Conservation (phyloP, 495 filamentous ascomycete species). For the Monascus purpureus region DNA sequence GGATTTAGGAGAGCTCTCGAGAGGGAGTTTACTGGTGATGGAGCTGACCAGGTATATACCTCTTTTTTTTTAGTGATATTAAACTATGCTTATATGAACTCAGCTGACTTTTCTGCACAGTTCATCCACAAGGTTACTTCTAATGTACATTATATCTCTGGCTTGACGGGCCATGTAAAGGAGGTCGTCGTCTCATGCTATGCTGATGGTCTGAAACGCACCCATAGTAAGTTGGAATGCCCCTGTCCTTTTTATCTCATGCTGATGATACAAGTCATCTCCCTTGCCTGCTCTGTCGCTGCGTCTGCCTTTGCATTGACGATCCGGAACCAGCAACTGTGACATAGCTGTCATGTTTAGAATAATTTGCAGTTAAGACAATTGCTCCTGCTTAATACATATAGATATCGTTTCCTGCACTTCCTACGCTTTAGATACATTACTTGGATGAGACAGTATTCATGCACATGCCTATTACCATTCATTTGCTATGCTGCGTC, state of each 20-base stretch:
- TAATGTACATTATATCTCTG: slow-evolving; percentile 21
- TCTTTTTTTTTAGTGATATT: background rate
- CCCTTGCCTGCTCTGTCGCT: slow-evolving; percentile 14
- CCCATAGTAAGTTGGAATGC: slow-evolving; percentile 17
- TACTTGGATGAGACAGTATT: too few relatives aligned
- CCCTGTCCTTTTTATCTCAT: background rate
- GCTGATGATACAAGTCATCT: slow-evolving; percentile 17
- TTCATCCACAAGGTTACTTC: slow-evolving; percentile 23
- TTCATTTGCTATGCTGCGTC: too few relatives aligned
- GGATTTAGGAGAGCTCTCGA: slow-evolving; percentile 20
- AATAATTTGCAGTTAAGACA: too few relatives aligned
- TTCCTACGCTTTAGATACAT: too few relatives aligned
- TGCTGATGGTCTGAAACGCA: slow-evolving; percentile 20
- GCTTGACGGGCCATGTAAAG: slow-evolving; percentile 14
- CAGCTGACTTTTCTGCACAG: too few relatives aligned
- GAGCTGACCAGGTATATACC: slow-evolving; percentile 10
- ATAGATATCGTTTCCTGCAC: too few relatives aligned
- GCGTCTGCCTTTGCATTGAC: slow-evolving; percentile 15
- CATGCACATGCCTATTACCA: too few relatives aligned
- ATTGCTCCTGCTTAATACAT: too few relatives aligned
- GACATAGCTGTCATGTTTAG: too few relatives aligned
- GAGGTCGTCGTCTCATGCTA: slow-evolving; percentile 23
- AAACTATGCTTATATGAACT: too few relatives aligned
- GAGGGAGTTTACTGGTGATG: slow-evolving; percentile 14
- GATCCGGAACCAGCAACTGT: slow-evolving; percentile 18